Evolutionary conservation across 2,329 filamentous ascomycete genomes (phyloP).

Genomic region (Beauveria asiatica): DNA sequence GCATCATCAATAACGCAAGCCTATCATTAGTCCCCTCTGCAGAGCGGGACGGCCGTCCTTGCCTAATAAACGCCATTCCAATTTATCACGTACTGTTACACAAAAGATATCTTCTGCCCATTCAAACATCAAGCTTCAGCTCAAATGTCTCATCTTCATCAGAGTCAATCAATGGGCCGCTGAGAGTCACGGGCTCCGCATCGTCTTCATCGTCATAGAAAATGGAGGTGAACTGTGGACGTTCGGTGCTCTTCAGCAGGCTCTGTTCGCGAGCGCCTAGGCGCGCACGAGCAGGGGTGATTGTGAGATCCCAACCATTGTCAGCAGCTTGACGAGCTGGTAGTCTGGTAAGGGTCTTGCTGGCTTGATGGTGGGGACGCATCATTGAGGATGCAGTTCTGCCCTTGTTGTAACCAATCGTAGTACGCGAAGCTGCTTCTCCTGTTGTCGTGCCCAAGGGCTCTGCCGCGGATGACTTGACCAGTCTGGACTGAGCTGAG

Average conservation of each 20-base stretch:
- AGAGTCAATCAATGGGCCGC: slow-evolving; percentile 10
- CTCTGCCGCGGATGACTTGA: slow-evolving; percentile 17
- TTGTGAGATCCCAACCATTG: slow-evolving; percentile 28
- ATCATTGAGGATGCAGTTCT: slow-evolving; percentile 45
- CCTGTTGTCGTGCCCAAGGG: slow-evolving; percentile 50
- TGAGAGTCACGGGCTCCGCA: slow-evolving; percentile 22
- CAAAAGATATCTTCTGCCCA: slow-evolving; percentile 3
- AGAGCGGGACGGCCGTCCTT: background rate
- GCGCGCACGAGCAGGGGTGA: slow-evolving; percentile 36
- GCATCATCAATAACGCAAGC: background rate
- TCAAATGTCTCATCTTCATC: slow-evolving; percentile 50
- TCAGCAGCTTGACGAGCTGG: slow-evolving; percentile 10
- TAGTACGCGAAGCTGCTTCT: slow-evolving; percentile 64
- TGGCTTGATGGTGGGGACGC: slow-evolving; percentile 19
- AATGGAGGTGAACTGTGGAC: slow-evolving; percentile 48
- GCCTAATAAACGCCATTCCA: slow-evolving; percentile 16
- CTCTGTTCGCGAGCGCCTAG: slow-evolving; percentile 15
- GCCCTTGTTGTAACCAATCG: slow-evolving; percentile 78
- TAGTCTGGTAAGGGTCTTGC: slow-evolving; percentile 3
- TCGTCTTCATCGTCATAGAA: slow-evolving; percentile 43
- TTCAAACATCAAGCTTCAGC: slow-evolving; percentile 35
- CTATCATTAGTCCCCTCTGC: background rate
- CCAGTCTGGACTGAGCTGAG: slow-evolving; percentile 12
- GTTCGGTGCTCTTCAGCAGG: slow-evolving; percentile 21
- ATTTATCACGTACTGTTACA: slow-evolving; percentile 9